Evolutionary conservation across 1,284 basidiomycete species (phyloP), one percentile per base, ranked within the genome.

Genomic region (Stereum hirsutum): DNA sequence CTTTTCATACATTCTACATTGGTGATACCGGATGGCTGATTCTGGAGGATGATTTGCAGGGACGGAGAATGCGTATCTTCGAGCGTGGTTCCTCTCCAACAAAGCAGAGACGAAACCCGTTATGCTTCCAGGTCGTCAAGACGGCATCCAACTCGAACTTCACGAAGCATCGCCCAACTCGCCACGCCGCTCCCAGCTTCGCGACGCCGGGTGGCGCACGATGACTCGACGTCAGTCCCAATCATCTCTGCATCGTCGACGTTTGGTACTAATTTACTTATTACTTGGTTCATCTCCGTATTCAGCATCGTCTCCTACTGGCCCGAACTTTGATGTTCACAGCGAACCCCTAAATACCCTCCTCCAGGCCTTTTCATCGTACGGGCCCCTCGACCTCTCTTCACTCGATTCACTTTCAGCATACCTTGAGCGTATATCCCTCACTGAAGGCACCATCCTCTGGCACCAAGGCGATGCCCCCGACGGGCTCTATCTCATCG

Each of bases 51-150:
- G 8, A 30, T 19, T 2, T 45, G 2, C 41, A 88, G 84, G 90
- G 91, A 93, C 86, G 0, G 90, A 93, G 63, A 91, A 92, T 61
- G 81, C 78, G 0, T 92, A 93, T 62, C 58, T 94, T 50, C 74
- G 73, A 41, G 80, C 82, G 12, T 87, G 84, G 82, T 84, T 85
- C 52, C 66, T 68, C 44, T 72, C 73, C 6, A 77, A 78, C 54
- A 82, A 75, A 56, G 62, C 68, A 32, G 78, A 76, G 59, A 62
- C 60, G 1, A 56, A 63, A 1, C 58, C 66, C 4, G 31, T 51
- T 81, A 80, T 68, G 11, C 64, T 86, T 14, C 79, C 81, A 8
- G 74, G 76, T 8, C 70, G 78, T 21, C 72, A 71, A 43, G 70
- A 70, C 34, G 57, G 61, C 11, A 67, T 70, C 30, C 58, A 71